These are phyloP conservation scores for Aspergillus calidoustus DNA, from an alignment of 2,329 filamentous ascomycete species.

Conservation along the genomic window DNA sequence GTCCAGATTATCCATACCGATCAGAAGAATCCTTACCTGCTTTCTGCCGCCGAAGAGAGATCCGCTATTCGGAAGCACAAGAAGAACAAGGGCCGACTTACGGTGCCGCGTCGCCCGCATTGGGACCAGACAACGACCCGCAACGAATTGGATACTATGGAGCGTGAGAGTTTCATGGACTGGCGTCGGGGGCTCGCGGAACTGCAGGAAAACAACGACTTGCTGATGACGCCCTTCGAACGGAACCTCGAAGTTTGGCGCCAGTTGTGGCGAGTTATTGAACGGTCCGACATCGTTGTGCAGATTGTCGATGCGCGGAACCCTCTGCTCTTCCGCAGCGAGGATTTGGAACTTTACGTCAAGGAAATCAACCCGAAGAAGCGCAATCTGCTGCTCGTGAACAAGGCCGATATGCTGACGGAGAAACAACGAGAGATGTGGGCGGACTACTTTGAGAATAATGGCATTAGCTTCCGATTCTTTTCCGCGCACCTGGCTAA, in stretches of 20 bases:
- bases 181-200: constrained; percentile 93
- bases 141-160: constrained; percentile 75
- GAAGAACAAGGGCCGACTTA: constrained; percentile 76
- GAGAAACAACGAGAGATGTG: constrained; percentile 77
- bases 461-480: constrained; percentile 88
- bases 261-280: constrained; percentile 96
- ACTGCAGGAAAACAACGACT: constrained; percentile 88
- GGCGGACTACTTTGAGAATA: constrained; percentile 82
- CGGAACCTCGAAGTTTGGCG: constrained; percentile 97
- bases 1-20: constrained; percentile 98
- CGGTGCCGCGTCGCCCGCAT: constrained; percentile 83
- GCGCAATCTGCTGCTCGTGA: constrained; percentile 89
- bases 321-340: constrained; percentile 89
- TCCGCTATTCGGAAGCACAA: constrained; percentile 79
- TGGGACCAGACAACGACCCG: constrained; percentile 89
- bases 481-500: constrained; percentile 94
- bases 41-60: constrained; percentile 83
- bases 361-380: constrained; percentile 89
- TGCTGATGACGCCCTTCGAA: constrained; percentile 98
- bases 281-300: constrained; percentile 91
- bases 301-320: constrained; percentile 98
- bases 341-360: constrained; percentile 91
- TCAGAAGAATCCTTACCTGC: constrained; percentile 91
- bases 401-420: constrained; percentile 99
- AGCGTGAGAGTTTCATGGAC: constrained; percentile 79